Evolutionary conservation across 768 basidiomycete genomes (phyloP), one percentile per base, ranked within the genome.

Genomic region (Erythrobasidium yunnanense): DNA sequence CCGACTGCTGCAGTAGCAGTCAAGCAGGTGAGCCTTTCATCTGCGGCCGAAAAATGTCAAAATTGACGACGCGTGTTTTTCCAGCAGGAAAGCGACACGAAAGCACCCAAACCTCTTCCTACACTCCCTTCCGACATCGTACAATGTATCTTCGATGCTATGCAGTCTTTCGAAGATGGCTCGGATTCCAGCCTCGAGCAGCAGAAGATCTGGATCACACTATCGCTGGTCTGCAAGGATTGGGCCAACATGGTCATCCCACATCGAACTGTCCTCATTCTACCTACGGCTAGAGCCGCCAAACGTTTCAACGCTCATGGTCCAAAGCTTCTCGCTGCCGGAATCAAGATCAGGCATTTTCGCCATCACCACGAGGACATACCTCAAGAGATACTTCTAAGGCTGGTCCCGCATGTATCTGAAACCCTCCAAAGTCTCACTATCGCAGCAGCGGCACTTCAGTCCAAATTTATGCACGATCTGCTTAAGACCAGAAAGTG

Each of bases 151-250:
- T n/a, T n/a, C n/a, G n/a, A n/a, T n/a, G n/a, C n/a, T n/a, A n/a
- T n/a, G n/a, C n/a, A n/a, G n/a, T n/a, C n/a, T n/a, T n/a, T n/a
- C n/a, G n/a, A n/a, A n/a, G n/a, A n/a, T n/a, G n/a, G n/a, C n/a
- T n/a, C n/a, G 38, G 38, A 42, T n/a, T 11, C 38, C 11, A 42
- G 38, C n/a, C 38, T 42, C 38, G 38, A 42, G 11, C 11, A 42
- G 38, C 38, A 42, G n/a, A 42, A n/a, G 38, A 11, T 42, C 38
- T 58, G 34, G 23, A 20, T 58, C 38, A 46, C 29, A 20, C 25
- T 58, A 18, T 58, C 56, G 15, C 42, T 58, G 2, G 56, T 58
- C 17, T 7, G 56, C 38, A 58, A 58, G 45, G 30, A 25, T 15
- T 58, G 56, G 56, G 23, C 34, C 13, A 47, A 18, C 20, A 4